Evolutionary conservation across 371 early-diverging fungal species (phyloP).

Genomic region (Mortierella sp.): DNA sequence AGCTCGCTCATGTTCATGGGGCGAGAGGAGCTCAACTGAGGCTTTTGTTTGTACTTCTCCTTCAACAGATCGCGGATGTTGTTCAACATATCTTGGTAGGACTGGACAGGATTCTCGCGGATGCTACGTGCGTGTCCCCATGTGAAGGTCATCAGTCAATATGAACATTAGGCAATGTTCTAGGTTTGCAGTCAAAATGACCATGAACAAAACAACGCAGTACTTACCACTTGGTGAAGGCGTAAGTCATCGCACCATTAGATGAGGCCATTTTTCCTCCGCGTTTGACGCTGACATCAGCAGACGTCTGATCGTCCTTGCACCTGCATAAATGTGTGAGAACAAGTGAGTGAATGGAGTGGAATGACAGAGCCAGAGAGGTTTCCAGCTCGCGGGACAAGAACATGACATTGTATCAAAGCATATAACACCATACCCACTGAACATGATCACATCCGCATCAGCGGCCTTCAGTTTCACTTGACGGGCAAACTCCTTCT

Average conservation of each 20-base stretch:
- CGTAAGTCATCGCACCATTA: slow-evolving; percentile 55
- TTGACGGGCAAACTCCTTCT: slow-evolving; percentile 58
- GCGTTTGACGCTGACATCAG: slow-evolving; percentile 46
- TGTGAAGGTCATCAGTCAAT: not conserved
- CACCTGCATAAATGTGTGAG: slow-evolving; percentile 19
- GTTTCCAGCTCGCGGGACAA: too few species aligned
- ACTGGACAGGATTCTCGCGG: slow-evolving; percentile 58
- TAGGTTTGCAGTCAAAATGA: too few species aligned
- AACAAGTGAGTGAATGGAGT: too few species aligned
- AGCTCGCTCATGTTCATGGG: slow-evolving; percentile 66
- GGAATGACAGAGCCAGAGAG: too few species aligned
- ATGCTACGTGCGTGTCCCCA: slow-evolving; percentile 14
- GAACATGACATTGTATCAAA: too few species aligned
- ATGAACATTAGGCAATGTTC: too few species aligned
- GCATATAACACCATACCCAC: slow-evolving; percentile 76
- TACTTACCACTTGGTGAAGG: slow-evolving; percentile 46
- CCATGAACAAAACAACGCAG: not conserved
- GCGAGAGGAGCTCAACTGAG: slow-evolving; percentile 75
- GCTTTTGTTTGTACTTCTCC: slow-evolving; percentile 74
- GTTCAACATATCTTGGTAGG: slow-evolving; percentile 72
- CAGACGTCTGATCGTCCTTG: slow-evolving; percentile 51
- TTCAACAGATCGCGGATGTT: slow-evolving; percentile 64
- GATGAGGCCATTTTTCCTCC: slow-evolving; percentile 33
- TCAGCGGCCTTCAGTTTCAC: slow-evolving; percentile 65
- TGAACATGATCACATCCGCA: slow-evolving; percentile 89